Base-by-base conservation (phyloP, 73 alveolate genomes). In the Paramecium caudatum region DNA sequence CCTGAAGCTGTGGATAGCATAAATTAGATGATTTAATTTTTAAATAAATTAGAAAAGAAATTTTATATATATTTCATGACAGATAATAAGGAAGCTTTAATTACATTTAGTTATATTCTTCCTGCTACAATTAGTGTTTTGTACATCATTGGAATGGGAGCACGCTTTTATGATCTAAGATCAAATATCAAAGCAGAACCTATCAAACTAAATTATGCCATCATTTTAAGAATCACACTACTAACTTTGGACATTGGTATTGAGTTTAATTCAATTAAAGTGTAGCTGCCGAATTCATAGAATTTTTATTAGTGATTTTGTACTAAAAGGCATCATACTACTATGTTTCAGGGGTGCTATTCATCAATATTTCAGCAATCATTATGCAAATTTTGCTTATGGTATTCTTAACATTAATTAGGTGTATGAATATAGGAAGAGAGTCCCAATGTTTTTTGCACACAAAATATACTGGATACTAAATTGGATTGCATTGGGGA, bases 1-100 rank as follows among this genome's bases (percentile, higher is more conserved):
- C 97, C 97, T 61, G 95, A 45, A 39, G 88, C 88, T 74, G 88
- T 74, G 46, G 88, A 74, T 41, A 74, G 45, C 88, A 74, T 74
- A 41, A 41, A 74, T 74, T 74, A 68, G 50, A 68, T 74, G 43
- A 41, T 37, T 74, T 27, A 74, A 39, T 74, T 74, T 43, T 74
- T 74, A 41, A 74, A 74, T 74, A 74, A 41, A 65, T 65, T 55
- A 43, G 46, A 55, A 55, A 55, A 55, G 80, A 55, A 55, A 55
- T 55, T 27, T 55, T 55, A 27, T 27, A 19, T n/a, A n/a, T 55
- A 55, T 55, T 55, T 27, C 23, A 55, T 55, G 80, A 37, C 80
- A 55, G 30, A n/a, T n/a, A n/a, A 27, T 55, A 10, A 55, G 80
- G 37, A 55, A 27, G 45, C 80, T 23, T 55, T 23, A 55, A 23